A percentile compares a stretch with the other conserved stretches of the same genome.
These are phyloP conservation scores for Durusdinium trenchii DNA, from an alignment of 73 alveolate genomes.

Conservation along the genomic window DNA sequence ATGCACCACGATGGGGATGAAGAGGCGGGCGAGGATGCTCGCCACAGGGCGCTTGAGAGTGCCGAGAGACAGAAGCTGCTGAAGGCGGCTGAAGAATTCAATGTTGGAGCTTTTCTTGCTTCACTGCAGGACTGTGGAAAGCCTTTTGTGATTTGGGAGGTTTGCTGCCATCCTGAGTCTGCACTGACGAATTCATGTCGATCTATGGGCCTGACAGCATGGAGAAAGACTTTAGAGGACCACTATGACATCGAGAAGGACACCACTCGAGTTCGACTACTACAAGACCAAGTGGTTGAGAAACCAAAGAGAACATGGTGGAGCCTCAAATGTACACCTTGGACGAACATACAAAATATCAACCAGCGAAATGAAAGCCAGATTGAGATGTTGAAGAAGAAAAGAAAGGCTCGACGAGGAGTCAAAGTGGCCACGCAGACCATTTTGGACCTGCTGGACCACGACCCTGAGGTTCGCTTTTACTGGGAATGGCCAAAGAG, in stretches of 20 bases:
- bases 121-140: not conserved
- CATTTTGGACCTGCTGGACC: not conserved
- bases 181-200: not conserved
- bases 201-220: not conserved
- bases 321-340: not conserved
- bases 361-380: not conserved
- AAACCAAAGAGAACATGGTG: not conserved
- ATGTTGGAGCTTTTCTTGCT: not conserved
- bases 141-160: not conserved
- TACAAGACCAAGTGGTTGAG: not conserved
- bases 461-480: not conserved
- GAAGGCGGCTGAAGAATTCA: not conserved
- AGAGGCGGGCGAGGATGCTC: not conserved
- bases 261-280: not conserved
- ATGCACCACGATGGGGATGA: not conserved
- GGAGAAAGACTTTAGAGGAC: not conserved
- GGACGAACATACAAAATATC: not conserved
- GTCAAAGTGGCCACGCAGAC: too few relatives aligned
- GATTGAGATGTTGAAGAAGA: not conserved
- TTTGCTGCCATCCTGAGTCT: not conserved
- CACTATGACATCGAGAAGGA: not conserved
- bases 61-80: not conserved
- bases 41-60: not conserved
- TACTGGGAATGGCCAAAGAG: constrained; percentile 66
- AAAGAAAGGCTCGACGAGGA: not conserved